Percentiles rank a stretch among this genome's conserved stretches.
Conservation (phyloP, 345 rosid genomes). For the Anastatica hierochuntica region DNA sequence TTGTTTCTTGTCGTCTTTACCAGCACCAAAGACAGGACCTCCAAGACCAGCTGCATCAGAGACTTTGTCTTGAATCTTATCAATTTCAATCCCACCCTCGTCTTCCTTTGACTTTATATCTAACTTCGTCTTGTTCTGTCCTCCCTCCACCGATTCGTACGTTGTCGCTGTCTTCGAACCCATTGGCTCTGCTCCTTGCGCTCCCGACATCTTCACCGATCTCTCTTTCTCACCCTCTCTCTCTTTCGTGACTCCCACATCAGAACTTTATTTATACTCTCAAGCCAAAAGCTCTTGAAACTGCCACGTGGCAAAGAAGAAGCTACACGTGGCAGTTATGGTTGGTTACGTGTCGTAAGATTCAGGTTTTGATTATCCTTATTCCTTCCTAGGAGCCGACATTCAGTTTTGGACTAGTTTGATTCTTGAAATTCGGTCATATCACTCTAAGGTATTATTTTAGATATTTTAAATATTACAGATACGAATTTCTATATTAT, state of each 20-base stretch:
- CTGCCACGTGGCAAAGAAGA: not conserved
- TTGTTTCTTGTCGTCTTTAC: conserved; percentile 30
- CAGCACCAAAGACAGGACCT: conserved; percentile 51
- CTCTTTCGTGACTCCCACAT: not conserved
- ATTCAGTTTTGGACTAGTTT: no score
- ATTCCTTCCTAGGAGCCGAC: no score
- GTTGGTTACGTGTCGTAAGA: conserved; percentile 14
- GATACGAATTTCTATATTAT: no score
- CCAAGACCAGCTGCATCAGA: conserved; percentile 46
- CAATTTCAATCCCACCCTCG: conserved; percentile 42
- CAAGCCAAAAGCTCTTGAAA: not conserved
- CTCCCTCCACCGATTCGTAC: conserved; percentile 39
- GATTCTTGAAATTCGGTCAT: no score
- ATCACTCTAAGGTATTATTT: no score
- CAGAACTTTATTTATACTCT: not conserved
- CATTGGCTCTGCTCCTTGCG: conserved; percentile 58
- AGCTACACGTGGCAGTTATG: conserved; percentile 2
- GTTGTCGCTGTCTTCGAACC: conserved; percentile 44
- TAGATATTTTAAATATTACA: no score
- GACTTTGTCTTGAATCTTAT: conserved; percentile 38
- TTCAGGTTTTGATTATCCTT: no score
- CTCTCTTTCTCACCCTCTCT: not conserved
- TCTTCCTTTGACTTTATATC: conserved; percentile 37
- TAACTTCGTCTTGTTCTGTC: conserved; percentile 39
- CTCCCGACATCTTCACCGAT: conserved; percentile 37